Base-by-base conservation (phyloP, 2,329 filamentous ascomycete species). In the Grosmannia huntii region DNA sequence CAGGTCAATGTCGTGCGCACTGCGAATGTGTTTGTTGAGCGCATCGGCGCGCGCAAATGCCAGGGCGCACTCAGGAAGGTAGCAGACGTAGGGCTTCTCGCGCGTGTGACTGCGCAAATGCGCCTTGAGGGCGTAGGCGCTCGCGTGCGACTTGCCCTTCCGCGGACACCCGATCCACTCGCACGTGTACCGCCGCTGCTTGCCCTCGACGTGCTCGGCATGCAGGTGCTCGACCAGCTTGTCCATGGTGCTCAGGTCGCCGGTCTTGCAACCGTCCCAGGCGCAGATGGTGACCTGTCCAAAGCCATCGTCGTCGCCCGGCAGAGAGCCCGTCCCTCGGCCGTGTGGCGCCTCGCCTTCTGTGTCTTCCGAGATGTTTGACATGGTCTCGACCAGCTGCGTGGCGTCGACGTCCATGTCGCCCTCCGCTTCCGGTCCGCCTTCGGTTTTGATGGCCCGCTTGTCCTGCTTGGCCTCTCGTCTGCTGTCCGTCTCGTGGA, bases 41-140 rank as follows among this genome's bases (percentile, higher is more conserved):
- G 94, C 94, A 67, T 99, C 94, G 27, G 92, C 96, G 63, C 94
- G 82, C 2, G 94, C 99, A 66, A 99, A 99, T 36, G 91, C 91
- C 61, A 92, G 87, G 70, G 99, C 94, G 73, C 94, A 99, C 80
- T 99, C 94, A 59, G 94, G 94, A 48, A 99, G 73, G 33, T 90
- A 89, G 72, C 94, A 99, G 74, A 96, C 96, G 69, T 97, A 97
- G 0, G 94, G 94, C 74, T 99, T 99, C 77, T 99, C 94, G 68
- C 94, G 83, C 1, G 94, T 99, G 70, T 99, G 94, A 69, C 91
- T 96, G 65, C 94, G 81, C 91, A 99, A 96, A 68, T 99, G 94
- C 11, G 94, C 94, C 70, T 95, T 91, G 63, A 99, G 75, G 5
- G 94, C 94, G 73, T 99, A 99, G 2, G 90, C 94, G 67, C 90